These are phyloP conservation scores for Sicyos baderoa DNA, from an alignment of 306 rosid genomes.

Conservation along the genomic window DNA sequence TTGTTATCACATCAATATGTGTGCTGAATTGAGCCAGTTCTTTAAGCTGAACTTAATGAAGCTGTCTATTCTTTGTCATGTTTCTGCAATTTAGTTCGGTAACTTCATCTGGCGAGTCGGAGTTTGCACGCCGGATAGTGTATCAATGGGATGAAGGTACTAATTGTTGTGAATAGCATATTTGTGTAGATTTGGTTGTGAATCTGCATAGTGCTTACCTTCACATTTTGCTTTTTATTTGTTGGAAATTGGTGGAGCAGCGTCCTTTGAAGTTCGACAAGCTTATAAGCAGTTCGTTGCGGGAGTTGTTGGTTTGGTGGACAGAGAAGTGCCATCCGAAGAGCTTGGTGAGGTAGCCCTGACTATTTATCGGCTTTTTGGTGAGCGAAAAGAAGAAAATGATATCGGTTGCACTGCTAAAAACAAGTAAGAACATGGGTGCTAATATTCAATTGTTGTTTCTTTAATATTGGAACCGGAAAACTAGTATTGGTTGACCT, in stretches of 20 bases:
- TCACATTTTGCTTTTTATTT: not conserved
- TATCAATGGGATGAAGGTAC: slow-evolving; percentile 47
- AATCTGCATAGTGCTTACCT: not conserved
- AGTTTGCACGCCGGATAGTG: slow-evolving; percentile 42
- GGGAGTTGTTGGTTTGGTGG: slow-evolving; percentile 69
- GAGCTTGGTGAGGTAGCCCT: slow-evolving; percentile 73
- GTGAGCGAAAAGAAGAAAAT: slow-evolving; percentile 26
- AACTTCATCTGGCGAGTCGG: slow-evolving; percentile 38
- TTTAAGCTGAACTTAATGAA: slow-evolving; percentile 4
- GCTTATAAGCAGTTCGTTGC: slow-evolving; percentile 64
- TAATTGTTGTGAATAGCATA: not conserved
- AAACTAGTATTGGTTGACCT: not conserved
- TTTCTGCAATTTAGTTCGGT: slow-evolving; percentile 24
- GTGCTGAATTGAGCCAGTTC: not conserved
- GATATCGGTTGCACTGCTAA: slow-evolving; percentile 22
- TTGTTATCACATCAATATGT: not conserved
- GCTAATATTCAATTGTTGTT: not conserved
- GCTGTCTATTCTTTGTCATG: not conserved
- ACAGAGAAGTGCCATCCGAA: slow-evolving; percentile 74
- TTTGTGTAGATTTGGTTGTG: not conserved
- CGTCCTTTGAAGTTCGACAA: slow-evolving; percentile 36
- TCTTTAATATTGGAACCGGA: not conserved
- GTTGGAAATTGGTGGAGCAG: slow-evolving; percentile 27
- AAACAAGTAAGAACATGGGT: slow-evolving; percentile 19
- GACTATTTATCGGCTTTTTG: slow-evolving; percentile 31